These are phyloP conservation scores for Lentinula aciculospora DNA, from an alignment of 768 basidiomycete species.

Conservation along the genomic window DNA sequence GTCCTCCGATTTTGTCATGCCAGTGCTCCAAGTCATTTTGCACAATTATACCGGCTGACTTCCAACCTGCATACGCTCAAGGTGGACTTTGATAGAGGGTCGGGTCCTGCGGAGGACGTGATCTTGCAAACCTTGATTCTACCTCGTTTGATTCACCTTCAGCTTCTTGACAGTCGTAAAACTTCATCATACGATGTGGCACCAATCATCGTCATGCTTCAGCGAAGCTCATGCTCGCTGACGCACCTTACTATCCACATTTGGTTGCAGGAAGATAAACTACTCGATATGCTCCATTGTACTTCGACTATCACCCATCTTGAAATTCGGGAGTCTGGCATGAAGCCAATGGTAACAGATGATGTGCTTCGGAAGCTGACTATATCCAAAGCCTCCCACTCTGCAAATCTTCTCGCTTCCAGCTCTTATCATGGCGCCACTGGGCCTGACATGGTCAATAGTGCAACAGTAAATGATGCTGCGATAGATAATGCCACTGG, in stretches of 20 bases:
- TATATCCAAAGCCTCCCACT: not conserved
- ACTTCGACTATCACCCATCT: not conserved
- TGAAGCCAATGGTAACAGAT: not conserved
- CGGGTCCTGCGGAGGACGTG: not conserved
- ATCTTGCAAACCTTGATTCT: not conserved
- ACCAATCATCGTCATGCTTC: not conserved
- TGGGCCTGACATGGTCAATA: no score
- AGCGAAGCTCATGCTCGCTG: not conserved
- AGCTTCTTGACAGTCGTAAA: not conserved
- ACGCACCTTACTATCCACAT: not conserved
- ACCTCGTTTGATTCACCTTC: not conserved
- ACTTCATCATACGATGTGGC: not conserved
- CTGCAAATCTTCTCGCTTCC: not conserved
- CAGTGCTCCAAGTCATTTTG: not conserved
- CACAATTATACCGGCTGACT: no score
- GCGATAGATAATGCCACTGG: not conserved
- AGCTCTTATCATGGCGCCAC: no score
- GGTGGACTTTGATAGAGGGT: not conserved
- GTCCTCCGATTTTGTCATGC: not conserved
- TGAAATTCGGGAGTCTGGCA: not conserved
- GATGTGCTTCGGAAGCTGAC: not conserved
- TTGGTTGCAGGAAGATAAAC: not conserved
- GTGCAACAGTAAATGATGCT: no score
- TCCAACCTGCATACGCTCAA: not conserved
- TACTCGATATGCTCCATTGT: not conserved